phyloP scores from a whole-genome alignment of 768 basidiomycete genomes.

The Amanita inopinata region DNA sequence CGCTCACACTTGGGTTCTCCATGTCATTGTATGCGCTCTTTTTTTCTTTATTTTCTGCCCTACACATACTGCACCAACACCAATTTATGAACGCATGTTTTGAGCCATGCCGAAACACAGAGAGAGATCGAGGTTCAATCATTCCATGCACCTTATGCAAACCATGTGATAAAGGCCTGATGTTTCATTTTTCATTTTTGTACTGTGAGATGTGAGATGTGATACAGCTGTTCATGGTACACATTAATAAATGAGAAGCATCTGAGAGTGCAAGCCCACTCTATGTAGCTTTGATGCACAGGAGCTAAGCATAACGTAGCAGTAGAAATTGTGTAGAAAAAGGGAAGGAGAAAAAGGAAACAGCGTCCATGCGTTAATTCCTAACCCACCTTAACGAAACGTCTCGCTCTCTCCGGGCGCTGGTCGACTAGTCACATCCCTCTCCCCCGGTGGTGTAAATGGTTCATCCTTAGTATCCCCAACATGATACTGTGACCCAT shows the following conservation, averaged over 20 bases:
- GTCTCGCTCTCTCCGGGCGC: constrained; percentile 24
- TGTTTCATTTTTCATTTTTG: too few species aligned
- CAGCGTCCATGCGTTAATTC: too few species aligned
- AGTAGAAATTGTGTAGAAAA: too few species aligned
- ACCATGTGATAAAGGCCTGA: background rate
- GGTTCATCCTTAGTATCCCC: constrained; percentile 41
- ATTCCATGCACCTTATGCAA: background rate
- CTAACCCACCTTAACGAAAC: constrained; percentile 10
- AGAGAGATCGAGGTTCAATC: background rate
- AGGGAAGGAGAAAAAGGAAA: too few species aligned
- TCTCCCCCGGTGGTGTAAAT: constrained; percentile 38
- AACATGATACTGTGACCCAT: constrained; percentile 18
- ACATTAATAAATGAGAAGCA: too few species aligned
- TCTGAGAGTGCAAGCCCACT: too few species aligned
- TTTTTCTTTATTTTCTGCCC: constrained; percentile 10
- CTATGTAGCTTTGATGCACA: too few species aligned
- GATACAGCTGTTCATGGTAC: too few species aligned
- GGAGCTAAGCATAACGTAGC: too few species aligned
- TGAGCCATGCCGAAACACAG: background rate
- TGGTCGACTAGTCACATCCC: constrained; percentile 34
- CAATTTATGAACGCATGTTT: background rate
- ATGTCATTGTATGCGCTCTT: background rate
- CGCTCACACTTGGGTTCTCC: too few species aligned
- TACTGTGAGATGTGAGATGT: too few species aligned
- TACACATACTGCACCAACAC: constrained; percentile 5